Evolutionary conservation across 345 rosid species (phyloP).

Genomic region (Hevea brasiliensis): DNA sequence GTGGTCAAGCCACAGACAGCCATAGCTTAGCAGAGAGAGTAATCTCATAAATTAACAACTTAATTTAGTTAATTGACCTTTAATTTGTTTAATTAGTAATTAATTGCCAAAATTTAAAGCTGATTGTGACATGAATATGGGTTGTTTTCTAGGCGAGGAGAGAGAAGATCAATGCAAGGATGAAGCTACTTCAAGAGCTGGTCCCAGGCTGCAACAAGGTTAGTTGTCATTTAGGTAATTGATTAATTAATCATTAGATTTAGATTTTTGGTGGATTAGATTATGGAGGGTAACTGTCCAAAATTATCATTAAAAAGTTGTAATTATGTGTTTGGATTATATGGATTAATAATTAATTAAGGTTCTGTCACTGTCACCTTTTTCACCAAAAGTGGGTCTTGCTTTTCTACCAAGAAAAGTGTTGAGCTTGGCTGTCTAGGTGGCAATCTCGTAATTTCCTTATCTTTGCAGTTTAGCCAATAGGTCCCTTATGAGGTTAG

Average conservation of each 20-base stretch:
- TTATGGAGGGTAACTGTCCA: constrained; percentile 24
- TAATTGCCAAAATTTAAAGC: constrained; percentile 6
- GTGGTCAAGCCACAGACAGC: constrained; percentile 80
- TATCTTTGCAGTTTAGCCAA: not conserved
- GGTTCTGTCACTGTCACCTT: constrained; percentile 50
- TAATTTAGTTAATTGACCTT: constrained; percentile 9
- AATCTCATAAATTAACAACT: constrained; percentile 10
- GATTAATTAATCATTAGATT: constrained; percentile 48
- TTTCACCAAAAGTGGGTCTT: constrained; percentile 35
- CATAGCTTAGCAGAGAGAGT: constrained; percentile 84
- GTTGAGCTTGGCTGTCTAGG: constrained; percentile 13
- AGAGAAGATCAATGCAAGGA: constrained; percentile 73
- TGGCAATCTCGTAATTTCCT: constrained; percentile 34
- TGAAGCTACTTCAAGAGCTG: constrained; percentile 79
- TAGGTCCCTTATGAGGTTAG: constrained; percentile 38
- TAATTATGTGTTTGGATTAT: constrained; percentile 34
- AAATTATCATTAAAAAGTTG: constrained; percentile 28
- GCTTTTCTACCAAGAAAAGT: constrained; percentile 40
- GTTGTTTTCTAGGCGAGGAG: constrained; percentile 56
- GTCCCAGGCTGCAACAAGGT: constrained; percentile 93
- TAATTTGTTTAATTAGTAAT: not conserved
- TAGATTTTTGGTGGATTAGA: constrained; percentile 36
- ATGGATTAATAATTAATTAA: constrained; percentile 35
- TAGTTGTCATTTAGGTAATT: constrained; percentile 25
- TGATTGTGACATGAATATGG: constrained; percentile 2